Evolutionary conservation across 2,329 filamentous ascomycete genomes (phyloP).

Genomic region (Spiromastix sp.): DNA sequence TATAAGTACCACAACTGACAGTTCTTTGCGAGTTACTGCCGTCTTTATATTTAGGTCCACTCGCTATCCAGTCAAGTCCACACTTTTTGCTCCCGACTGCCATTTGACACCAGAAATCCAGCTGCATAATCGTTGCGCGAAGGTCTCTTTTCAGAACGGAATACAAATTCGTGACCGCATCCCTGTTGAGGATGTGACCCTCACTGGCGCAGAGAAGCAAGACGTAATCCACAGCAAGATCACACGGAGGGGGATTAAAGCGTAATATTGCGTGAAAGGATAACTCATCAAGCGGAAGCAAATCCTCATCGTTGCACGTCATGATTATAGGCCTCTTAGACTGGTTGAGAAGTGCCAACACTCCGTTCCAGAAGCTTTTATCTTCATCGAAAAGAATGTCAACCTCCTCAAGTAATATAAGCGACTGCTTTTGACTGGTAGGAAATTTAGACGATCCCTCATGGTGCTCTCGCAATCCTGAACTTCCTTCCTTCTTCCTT

Average conservation of each 20-base stretch:
- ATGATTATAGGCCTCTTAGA: conserved; percentile 90
- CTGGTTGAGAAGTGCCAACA: conserved; percentile 65
- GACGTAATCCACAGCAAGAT: conserved; percentile 68
- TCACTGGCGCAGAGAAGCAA: conserved; percentile 77
- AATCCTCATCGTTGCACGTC: conserved; percentile 85
- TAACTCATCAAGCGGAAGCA: conserved; percentile 65
- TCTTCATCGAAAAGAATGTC: conserved; percentile 94
- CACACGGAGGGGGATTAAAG: conserved; percentile 54
- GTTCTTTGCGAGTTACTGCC: no score
- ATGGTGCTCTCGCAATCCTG: conserved; percentile 11
- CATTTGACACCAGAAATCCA: conserved; percentile 97
- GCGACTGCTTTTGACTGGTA: conserved; percentile 69
- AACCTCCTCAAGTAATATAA: conserved; percentile 89
- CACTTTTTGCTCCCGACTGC: conserved; percentile 80
- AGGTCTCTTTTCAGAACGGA: conserved; percentile 60
- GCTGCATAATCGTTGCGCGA: conserved; percentile 67
- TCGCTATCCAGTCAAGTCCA: conserved; percentile 82
- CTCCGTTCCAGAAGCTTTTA: conserved; percentile 83
- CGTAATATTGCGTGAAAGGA: conserved; percentile 77
- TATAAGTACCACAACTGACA: conserved; percentile 70
- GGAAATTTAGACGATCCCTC: conserved; percentile 11
- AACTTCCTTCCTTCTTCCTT: conserved; percentile 21
- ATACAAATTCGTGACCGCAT: conserved; percentile 61
- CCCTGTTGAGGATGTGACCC: conserved; percentile 65
- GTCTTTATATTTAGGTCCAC: conserved; percentile 63